phyloP scores from a whole-genome alignment of 2,329 filamentous ascomycete genomes.

The Aspergillus aculeatus region DNA sequence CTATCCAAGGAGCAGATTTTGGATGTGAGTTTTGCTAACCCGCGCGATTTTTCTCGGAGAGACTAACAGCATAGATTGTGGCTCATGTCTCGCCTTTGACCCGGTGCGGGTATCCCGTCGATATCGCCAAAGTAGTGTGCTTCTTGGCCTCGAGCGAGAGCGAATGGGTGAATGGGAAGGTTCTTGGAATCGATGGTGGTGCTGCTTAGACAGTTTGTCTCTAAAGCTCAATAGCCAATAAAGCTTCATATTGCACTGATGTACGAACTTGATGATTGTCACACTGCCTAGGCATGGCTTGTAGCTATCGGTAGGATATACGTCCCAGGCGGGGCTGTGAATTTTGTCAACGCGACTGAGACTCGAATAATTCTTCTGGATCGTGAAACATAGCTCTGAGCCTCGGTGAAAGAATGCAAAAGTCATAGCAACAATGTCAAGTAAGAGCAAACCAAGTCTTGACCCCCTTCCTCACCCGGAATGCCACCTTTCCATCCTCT shows the following conservation, averaged over 20 bases:
- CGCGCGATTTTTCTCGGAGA: too few relatives aligned
- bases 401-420: too few relatives aligned
- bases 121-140: slow-evolving; percentile 11
- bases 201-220: background rate
- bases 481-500: background rate
- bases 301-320: too few relatives aligned
- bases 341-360: too few relatives aligned
- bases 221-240: background rate
- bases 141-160: slow-evolving; percentile 10
- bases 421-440: background rate
- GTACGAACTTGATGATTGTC: too few relatives aligned
- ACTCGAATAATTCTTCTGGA: background rate
- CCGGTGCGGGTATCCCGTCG: slow-evolving; percentile 6
- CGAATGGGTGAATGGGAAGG: slow-evolving; percentile 9
- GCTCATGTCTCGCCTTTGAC: slow-evolving; percentile 6
- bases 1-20: slow-evolving; percentile 6
- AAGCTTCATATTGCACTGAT: background rate
- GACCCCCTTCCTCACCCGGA: background rate
- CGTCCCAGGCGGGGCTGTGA: too few relatives aligned
- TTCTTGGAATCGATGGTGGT: background rate
- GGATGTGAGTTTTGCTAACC: background rate
- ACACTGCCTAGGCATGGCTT: too few relatives aligned
- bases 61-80: background rate
- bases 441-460: background rate
- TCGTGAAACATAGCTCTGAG: too few relatives aligned